Conservation (phyloP, 2,329 filamentous ascomycete genomes). For the Fusarium tjaetaba region DNA sequence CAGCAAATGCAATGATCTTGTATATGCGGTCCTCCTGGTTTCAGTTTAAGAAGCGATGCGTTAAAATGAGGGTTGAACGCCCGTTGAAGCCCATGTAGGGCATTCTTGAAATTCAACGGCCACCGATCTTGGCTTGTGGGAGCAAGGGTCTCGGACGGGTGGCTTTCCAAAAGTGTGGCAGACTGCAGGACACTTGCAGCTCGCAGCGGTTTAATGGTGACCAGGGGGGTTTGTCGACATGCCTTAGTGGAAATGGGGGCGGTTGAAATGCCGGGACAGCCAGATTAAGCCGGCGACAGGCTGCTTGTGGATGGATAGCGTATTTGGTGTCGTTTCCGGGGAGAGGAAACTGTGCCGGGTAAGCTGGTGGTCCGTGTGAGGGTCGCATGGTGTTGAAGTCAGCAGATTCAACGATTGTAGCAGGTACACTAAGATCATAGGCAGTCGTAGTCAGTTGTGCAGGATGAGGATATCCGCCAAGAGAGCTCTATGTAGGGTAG, state of each 20-base stretch:
- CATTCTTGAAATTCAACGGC: slow-evolving; percentile 26
- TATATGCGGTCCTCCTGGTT: slow-evolving; percentile 7
- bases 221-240: slow-evolving; percentile 21
- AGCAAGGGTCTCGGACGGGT: slow-evolving; percentile 18
- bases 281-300: slow-evolving; percentile 34
- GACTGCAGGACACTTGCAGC: slow-evolving; percentile 23
- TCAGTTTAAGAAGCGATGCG: slow-evolving; percentile 30
- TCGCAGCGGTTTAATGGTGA: slow-evolving; percentile 25
- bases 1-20: slow-evolving; percentile 7
- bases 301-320: slow-evolving; percentile 7
- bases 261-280: slow-evolving; percentile 33
- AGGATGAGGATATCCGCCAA: not conserved
- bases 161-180: slow-evolving; percentile 28
- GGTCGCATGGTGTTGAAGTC: slow-evolving; percentile 41
- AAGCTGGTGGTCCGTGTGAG: slow-evolving; percentile 13
- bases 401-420: slow-evolving; percentile 36
- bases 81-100: slow-evolving; percentile 23
- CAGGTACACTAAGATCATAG: slow-evolving; percentile 2
- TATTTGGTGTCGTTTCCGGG: slow-evolving; percentile 2
- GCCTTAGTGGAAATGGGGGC: slow-evolving; percentile 7
- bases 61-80: slow-evolving; percentile 22
- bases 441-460: not conserved
- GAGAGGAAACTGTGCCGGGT: slow-evolving; percentile 18
- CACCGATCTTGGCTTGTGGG: slow-evolving; percentile 26
- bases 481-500: not conserved